phyloP scores from a whole-genome alignment of 345 rosid genomes.

The Pistacia integerrima region DNA sequence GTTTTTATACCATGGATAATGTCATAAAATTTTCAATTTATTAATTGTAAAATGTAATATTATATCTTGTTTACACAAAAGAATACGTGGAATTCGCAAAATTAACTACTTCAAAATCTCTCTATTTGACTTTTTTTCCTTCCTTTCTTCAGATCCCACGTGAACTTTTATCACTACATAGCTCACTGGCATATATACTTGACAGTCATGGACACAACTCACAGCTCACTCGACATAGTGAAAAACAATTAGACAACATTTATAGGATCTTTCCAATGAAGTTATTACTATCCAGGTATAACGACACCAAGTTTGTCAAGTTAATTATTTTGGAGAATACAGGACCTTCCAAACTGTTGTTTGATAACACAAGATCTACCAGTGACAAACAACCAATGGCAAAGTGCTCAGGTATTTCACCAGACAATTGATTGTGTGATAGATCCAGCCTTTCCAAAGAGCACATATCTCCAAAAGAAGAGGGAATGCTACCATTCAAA shows the following conservation, averaged over 20 bases:
- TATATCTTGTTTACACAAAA: no score
- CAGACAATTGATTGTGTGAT: background rate
- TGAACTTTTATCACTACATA: no score
- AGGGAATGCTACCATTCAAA: background rate
- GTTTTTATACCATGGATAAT: no score
- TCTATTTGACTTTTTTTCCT: no score
- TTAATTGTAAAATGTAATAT: no score
- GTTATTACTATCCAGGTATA: background rate
- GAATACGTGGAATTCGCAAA: no score
- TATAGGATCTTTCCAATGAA: background rate
- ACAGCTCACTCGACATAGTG: no score
- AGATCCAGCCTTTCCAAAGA: background rate
- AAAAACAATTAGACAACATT: background rate
- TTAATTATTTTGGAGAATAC: background rate
- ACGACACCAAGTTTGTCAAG: background rate
- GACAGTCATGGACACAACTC: no score
- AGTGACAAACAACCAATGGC: background rate
- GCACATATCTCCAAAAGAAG: background rate
- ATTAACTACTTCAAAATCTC: no score
- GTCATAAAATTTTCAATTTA: no score
- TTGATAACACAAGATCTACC: background rate
- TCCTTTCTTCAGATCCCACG: no score
- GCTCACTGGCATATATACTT: no score
- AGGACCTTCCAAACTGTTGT: slow-evolving; percentile 8
- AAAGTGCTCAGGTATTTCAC: background rate